Conservation (phyloP, 2,329 filamentous ascomycete genomes). For the Talaromyces sp. region DNA sequence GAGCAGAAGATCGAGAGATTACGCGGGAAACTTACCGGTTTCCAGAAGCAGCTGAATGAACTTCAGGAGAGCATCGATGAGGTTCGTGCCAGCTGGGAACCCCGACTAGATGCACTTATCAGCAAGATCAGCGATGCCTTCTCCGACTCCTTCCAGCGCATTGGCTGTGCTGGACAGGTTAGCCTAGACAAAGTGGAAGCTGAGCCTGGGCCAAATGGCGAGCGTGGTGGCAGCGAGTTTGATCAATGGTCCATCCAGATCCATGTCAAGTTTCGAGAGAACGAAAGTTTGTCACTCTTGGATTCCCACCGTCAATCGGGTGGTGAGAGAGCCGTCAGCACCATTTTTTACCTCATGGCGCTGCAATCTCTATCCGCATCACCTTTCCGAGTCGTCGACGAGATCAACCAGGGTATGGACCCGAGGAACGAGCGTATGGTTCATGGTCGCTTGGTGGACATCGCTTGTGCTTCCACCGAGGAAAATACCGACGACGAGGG, state of each 20-base stretch:
- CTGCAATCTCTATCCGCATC: constrained; percentile 90
- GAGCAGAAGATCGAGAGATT: constrained; percentile 69
- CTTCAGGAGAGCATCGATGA: constrained; percentile 63
- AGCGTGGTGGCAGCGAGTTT: constrained; percentile 68
- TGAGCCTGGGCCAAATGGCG: constrained; percentile 34
- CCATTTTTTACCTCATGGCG: constrained; percentile 98
- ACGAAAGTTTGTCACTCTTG: constrained; percentile 80
- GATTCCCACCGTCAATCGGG: constrained; percentile 94
- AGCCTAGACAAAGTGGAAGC: constrained; percentile 71
- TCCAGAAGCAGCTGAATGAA: constrained; percentile 58
- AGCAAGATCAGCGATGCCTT: constrained; percentile 86
- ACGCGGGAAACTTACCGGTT: constrained; percentile 60
- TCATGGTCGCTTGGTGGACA: constrained; percentile 96
- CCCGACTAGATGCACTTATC: constrained; percentile 75
- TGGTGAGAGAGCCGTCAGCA: constrained; percentile 92
- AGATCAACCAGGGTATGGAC: constrained; percentile 99
- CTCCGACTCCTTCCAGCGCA: constrained; percentile 88
- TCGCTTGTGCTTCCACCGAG: constrained; percentile 73
- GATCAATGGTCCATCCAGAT: constrained; percentile 93
- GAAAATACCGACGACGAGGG: constrained; percentile 45
- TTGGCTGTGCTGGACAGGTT: constrained; percentile 92
- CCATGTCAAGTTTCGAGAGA: constrained; percentile 88
- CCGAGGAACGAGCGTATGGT: constrained; percentile 98
- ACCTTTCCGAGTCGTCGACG: constrained; percentile 96
- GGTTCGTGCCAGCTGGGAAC: constrained; percentile 78